These are phyloP conservation scores for Stramenopiles sp. DNA, from an alignment of 352 stramenopile genomes.

Conservation along the genomic window DNA sequence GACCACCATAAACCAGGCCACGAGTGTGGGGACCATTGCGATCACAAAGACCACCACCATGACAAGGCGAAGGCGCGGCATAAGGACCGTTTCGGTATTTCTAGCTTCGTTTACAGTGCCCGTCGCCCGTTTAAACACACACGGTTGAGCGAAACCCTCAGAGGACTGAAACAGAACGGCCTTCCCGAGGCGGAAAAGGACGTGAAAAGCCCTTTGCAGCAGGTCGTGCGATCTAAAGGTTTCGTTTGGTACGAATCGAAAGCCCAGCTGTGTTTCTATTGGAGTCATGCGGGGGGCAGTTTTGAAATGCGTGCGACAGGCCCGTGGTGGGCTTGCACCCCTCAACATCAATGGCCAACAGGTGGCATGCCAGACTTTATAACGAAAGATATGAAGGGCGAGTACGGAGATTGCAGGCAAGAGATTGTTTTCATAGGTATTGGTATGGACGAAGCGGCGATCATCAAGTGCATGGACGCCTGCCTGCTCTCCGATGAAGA, in stretches of 20 bases:
- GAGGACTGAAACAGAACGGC: not conserved
- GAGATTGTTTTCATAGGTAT: constrained; percentile 56
- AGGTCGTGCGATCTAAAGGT: constrained; percentile 39
- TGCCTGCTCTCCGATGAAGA: constrained; percentile 29
- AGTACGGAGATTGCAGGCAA: constrained; percentile 42
- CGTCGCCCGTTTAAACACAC: constrained; percentile 33
- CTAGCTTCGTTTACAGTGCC: constrained; percentile 42
- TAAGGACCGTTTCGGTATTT: constrained; percentile 32
- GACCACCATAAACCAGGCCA: constrained; percentile 8
- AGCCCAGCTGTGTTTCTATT: constrained; percentile 45
- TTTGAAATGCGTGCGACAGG: constrained; percentile 37
- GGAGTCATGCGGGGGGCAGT: constrained; percentile 44
- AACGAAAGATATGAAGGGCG: constrained; percentile 30
- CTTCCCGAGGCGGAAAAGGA: not conserved
- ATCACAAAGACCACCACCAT: constrained; percentile 8
- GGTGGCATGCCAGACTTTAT: constrained; percentile 35
- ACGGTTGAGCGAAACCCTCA: constrained; percentile 32
- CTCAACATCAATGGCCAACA: constrained; percentile 25
- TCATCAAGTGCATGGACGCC: constrained; percentile 31
- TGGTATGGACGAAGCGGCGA: constrained; percentile 32
- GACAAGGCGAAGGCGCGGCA: constrained; percentile 13
- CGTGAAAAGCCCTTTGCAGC: constrained; percentile 29
- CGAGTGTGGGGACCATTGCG: not conserved
- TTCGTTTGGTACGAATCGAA: constrained; percentile 46
- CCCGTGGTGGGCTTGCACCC: constrained; percentile 37